Base-by-base conservation (phyloP, 2,329 filamentous ascomycete genomes). In the Hymenotorrendiella dingleyae region DNA sequence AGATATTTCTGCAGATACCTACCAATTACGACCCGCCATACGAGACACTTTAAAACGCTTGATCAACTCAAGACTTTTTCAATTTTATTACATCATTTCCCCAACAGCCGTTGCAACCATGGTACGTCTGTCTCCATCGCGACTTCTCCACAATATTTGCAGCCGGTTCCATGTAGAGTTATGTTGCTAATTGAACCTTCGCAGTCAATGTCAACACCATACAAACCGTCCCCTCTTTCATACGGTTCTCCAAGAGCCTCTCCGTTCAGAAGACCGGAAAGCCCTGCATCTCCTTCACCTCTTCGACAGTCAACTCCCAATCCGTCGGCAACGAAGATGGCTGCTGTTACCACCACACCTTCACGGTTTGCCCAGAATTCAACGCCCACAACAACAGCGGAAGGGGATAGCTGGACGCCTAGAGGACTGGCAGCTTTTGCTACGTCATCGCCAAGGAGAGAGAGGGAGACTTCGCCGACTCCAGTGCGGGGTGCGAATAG, bases 221-320 rank as follows among this genome's bases (percentile, higher is more conserved):
- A 83, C 64, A 86, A 85, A 62, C 81, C 82, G 11, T 86, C 82
- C 19, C 81, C 81, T 42, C 67, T 86, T 47, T 82, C 82, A 47
- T 86, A 84, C 65, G 80, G 80, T 52, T 82, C 84, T 54, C 79
- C 84, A 54, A 78, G 85, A 61, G 74, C 68, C 57, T 83, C 79
- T 38, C 79, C 79, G 10, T 83, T 83, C 59, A 73, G 78, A 45
- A 67, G 78, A 53, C 70, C 76, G 40, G 76, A 78, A 53, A 79
- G 78, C 16, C 76, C 79, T 16, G 72, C 76, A 19, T 86, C 84
- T 8, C 81, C 84, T 3, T 83, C 77, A 24, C 67, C 75, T 20
- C 64, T 86, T 43, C 75, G 81, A 50, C 76, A 76, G 7, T 84
- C 81, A 3, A 73, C 58, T 12, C 57, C 84, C 4, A 74, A 73